Evolutionary conservation across 352 stramenopile genomes (phyloP), one percentile per base, ranked within the genome.

Genomic region (Globisporangium recalcitrans): DNA sequence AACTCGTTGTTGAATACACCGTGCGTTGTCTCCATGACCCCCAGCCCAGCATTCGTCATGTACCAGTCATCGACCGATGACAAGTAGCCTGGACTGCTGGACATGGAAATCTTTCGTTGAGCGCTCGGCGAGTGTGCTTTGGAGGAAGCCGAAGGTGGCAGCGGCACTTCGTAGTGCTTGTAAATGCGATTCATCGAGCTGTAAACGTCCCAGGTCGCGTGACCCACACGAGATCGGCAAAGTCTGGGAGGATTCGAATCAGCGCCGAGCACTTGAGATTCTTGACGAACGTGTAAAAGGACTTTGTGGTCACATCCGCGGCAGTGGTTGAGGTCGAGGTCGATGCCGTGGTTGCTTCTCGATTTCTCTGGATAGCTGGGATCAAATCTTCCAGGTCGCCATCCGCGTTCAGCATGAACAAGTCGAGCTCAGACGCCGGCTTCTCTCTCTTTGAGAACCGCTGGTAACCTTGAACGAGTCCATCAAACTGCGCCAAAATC

Each of bases 61-160:
- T 93, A 95, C 70, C 81, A 95, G 63, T 93, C 86, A 60, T 95
- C 86, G 4, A 90, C 70, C 0, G 82, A 93, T 40, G 80, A 84
- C 6, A 95, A 52, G 52, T 87, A 88, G 9, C 83, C 85, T 21
- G 83, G 83, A 34, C 83, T 91, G 38, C 79, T 90, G 10, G 77
- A 89, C 74, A 93, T 91, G 48, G 77, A 87, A 44, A 88, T 80
- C 47, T 75, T 67, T 21, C 74, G 54, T 6, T 69, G 60, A 32
- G 72, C 63, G 13, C 11, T 51, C 6, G 13, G 1, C 6, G 24
- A 38, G 22, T 52, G 24, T 3, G 19, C 16, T 10, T 14, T 32
- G 1, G 31, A 14, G 3, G 19, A 40, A 10, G 38, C 27, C 1
- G 52, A 57, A 21, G 62, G 63, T 34, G 74, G 62, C 24, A 88